Base-by-base conservation (phyloP, 495 filamentous ascomycete genomes). In the Aspergillus saccharolyticus region DNA sequence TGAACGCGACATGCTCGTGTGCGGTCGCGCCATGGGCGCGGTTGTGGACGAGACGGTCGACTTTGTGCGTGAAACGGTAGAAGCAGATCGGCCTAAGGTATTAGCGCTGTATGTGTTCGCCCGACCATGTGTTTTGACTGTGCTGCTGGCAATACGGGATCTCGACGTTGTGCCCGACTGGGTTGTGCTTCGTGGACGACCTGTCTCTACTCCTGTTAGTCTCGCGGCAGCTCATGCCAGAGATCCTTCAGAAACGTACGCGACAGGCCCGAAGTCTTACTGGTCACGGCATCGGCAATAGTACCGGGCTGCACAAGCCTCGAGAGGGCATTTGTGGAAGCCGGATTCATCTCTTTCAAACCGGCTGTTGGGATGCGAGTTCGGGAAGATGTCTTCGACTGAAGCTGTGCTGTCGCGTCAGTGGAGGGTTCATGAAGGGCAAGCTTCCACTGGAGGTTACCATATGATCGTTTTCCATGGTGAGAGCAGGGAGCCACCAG, bases 251-350 rank as follows among this genome's bases (percentile, higher is more conserved):
- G 42, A 22, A 28, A 58, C 73, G 30, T 74, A 77, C 75, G 71
- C 43, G 71, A 60, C 42, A 73, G 44, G 46, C 57, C 57, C 42
- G 63, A 57, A 0, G 64, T 54, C 56, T 76, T 74, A 49, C 66
- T 72, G n/a, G 71, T 68, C 39, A 73, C 68, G 17, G 70, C 64
- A 21, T 77, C 73, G 63, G 72, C 69, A 44, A 75, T 71, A 16
- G 70, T 65, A 17, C 78, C 73, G 64, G 85, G 82, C 42, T 77
- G 74, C 56, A 78, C 71, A 28, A 77, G 68, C 22, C 70, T 68
- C 14, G 83, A 79, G 58, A 89, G 85, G 56, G 83, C 75, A 73
- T 94, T 94, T 59, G 75, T 83, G 54, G 84, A 78, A 4, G 89
- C 88, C 4, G 83, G 78, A 54, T 82, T 81, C 68, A 86, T 80